phyloP scores from a whole-genome alignment of 805 yeast species.

The Hanseniaspora lindneri region DNA sequence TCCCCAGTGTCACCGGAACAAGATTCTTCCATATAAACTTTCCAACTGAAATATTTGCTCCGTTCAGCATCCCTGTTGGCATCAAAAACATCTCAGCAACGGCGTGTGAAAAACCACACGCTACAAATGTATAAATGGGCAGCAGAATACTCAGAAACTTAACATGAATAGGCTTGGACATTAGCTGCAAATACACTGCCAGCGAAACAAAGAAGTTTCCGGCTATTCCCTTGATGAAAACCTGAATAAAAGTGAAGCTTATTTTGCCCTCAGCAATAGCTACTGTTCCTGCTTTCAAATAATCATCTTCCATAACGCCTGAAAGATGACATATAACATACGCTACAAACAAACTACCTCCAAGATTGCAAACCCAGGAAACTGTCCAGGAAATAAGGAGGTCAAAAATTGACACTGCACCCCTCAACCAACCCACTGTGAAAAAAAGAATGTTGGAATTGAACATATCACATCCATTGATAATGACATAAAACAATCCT shows the following conservation, averaged over 20 bases:
- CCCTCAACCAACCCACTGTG: constrained; percentile 53
- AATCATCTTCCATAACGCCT: constrained; percentile 34
- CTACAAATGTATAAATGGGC: constrained; percentile 69
- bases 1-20: constrained; percentile 63
- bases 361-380: constrained; percentile 57
- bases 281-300: constrained; percentile 38
- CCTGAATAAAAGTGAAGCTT: constrained; percentile 43
- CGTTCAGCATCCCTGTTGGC: constrained; percentile 55
- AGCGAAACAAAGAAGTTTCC: constrained; percentile 69
- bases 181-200: constrained; percentile 63
- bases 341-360: constrained; percentile 51
- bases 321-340: constrained; percentile 52
- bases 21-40: constrained; percentile 59
- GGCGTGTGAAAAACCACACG: constrained; percentile 65
- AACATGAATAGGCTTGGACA: constrained; percentile 73
- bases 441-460: constrained; percentile 65
- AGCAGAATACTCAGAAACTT: constrained; percentile 49
- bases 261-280: constrained; percentile 37
- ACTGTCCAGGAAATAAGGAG: constrained; percentile 52
- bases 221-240: constrained; percentile 56
- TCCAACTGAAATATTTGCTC: constrained; percentile 52
- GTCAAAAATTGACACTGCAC: constrained; percentile 58
- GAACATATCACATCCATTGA: constrained; percentile 64
- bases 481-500: constrained; percentile 62
- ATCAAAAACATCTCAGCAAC: constrained; percentile 72